phyloP scores from a whole-genome alignment of 2,329 filamentous ascomycete species.

The Fusarium sp. region DNA sequence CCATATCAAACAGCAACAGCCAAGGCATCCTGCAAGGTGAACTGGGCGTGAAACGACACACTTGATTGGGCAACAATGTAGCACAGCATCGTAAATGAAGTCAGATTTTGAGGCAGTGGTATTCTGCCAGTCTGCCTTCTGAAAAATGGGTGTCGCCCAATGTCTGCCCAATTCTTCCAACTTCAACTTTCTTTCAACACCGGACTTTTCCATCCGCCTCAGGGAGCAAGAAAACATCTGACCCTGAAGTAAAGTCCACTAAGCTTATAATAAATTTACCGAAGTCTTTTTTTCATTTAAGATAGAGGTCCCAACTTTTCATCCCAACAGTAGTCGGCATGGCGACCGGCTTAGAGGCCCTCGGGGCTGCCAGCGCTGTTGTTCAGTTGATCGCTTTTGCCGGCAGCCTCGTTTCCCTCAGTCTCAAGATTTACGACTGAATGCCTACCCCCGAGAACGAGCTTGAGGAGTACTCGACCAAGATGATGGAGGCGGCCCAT shows the following conservation, averaged over 20 bases:
- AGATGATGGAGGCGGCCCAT: not conserved
- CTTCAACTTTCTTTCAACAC: not conserved
- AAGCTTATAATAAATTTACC: rapidly evolving
- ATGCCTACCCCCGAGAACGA: not conserved
- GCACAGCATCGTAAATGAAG: not conserved
- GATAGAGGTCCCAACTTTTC: not conserved
- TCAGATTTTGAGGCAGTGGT: not conserved
- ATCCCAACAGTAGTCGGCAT: not conserved
- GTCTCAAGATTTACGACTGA: not conserved
- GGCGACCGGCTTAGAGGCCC: not conserved
- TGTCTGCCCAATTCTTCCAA: not conserved
- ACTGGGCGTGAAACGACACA: not conserved
- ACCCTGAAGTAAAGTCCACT: not conserved
- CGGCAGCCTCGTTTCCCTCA: not conserved
- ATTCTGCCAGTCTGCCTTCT: too few relatives aligned
- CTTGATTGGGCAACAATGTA: not conserved
- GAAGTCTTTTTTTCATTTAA: too few relatives aligned
- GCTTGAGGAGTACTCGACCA: not conserved
- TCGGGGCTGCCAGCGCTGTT: not conserved
- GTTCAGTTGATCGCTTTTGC: not conserved
- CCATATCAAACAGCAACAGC: not conserved
- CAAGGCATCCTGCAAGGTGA: not conserved
- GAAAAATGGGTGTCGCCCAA: not conserved
- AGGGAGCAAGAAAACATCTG: not conserved
- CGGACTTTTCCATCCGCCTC: not conserved